Evolutionary conservation across 306 rosid genomes (phyloP).

Genomic region (Delonix regia): DNA sequence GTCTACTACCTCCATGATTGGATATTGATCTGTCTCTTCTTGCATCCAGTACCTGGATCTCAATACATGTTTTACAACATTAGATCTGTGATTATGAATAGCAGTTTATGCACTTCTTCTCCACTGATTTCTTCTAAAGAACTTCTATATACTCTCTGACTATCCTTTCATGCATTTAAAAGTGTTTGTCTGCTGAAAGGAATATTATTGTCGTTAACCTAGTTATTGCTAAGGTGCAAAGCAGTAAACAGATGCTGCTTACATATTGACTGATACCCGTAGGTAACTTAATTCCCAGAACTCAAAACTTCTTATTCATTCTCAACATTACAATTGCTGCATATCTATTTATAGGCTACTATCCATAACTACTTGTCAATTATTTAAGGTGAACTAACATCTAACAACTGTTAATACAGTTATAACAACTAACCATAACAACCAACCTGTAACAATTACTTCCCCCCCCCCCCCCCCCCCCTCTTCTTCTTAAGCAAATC

Average conservation of each 20-base stretch:
- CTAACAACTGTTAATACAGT: too few species aligned
- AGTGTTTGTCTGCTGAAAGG: not conserved
- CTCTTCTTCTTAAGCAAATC: too few species aligned
- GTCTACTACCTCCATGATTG: not conserved
- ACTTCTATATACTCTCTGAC: not conserved
- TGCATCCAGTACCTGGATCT: slow-evolving; percentile 20
- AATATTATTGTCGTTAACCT: not conserved
- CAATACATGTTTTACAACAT: not conserved
- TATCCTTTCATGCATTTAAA: not conserved
- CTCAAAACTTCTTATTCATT: too few species aligned
- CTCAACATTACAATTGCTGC: too few species aligned
- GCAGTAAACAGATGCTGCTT: not conserved
- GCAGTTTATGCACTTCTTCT: not conserved
- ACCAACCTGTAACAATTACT: too few species aligned
- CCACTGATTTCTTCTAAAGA: not conserved
- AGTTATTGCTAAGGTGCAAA: not conserved
- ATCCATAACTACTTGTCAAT: too few species aligned
- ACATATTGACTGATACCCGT: too few species aligned
- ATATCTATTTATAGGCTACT: too few species aligned
- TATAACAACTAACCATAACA: too few species aligned
- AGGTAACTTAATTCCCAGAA: too few species aligned
- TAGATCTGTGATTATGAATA: slow-evolving; percentile 10
- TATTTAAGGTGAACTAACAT: too few species aligned
- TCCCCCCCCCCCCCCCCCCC: too few species aligned
- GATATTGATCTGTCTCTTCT: slow-evolving; percentile 5